Base-by-base conservation (phyloP, 495 filamentous ascomycete species). In the Acidomyces sp. region DNA sequence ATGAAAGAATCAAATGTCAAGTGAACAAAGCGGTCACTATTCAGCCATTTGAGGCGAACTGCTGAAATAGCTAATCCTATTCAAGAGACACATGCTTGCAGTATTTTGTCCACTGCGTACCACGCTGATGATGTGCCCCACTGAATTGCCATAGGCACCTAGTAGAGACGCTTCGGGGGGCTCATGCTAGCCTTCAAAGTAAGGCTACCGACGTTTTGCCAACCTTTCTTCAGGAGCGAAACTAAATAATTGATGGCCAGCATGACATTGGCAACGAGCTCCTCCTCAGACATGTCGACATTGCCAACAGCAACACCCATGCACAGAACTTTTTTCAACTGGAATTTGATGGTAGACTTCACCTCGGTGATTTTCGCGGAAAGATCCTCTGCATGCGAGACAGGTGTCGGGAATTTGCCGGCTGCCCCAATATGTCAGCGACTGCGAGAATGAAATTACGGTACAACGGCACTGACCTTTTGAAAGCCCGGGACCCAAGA, bases 311-410 rank as follows among this genome's bases (percentile, higher is more conserved):
- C 90, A 55, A 96, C 90, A 77, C 92, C 90, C 69, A 97, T 82
- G 73, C 90, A 97, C 49, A 97, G 75, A 56, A 97, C 90, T 80
- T 97, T 97, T 82, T 96, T 97, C 52, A 97, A 75, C 74, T 97
- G 90, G 77, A 97, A 97, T 77, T 97, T 97, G 75, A 97, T 95
- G 59, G 92, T 97, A 47, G 85, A 90, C 80, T 93, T 94, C 74
- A 97, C 90, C 62, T 97, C 90, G 70, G 64, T 92, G 69, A 95
- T 82, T 78, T 94, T 95, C 71, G 65, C 72, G 63, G 67, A 71
- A 52, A 97, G 77, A 59, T 96, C 90, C 60, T 97, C 90, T 60
- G 70, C 62, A 78, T 96, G 90, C 52, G 85, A 93, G 67, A 97
- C 77, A 39, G 90, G 90, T 44, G 90, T 92, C 39, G 90, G 90